phyloP scores from a whole-genome alignment of 2,329 filamentous ascomycete genomes.

The Scedosporium dehoogii region DNA sequence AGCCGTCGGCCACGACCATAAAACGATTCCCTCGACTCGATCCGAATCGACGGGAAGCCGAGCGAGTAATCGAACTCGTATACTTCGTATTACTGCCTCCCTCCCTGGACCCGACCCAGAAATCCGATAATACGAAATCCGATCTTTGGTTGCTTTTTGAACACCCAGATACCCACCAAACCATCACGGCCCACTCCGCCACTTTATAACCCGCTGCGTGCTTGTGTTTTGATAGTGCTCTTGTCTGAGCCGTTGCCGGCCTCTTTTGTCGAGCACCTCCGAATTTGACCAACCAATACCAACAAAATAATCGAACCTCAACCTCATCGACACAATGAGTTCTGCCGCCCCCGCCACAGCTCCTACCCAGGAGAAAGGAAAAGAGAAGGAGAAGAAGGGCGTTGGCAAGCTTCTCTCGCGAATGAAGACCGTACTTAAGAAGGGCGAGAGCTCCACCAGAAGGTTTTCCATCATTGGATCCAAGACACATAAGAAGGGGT shows the following conservation, averaged over 20 bases:
- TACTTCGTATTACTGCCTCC: too few relatives aligned
- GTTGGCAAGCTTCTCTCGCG: constrained; percentile 37
- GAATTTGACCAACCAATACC: not conserved
- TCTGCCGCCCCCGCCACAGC: not conserved
- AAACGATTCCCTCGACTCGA: not conserved
- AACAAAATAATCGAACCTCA: too few relatives aligned
- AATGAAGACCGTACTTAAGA: constrained; percentile 40
- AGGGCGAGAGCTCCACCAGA: constrained; percentile 23
- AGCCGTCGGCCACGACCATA: not conserved
- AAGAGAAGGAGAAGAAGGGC: constrained; percentile 34
- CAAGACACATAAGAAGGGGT: constrained; percentile 17
- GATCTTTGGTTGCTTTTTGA: too few relatives aligned
- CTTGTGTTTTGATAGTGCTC: not conserved
- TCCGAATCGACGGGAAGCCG: not conserved
- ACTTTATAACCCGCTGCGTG: too few relatives aligned
- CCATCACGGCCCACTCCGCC: too few relatives aligned
- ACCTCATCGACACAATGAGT: constrained; percentile 3
- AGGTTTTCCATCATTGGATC: constrained; percentile 16
- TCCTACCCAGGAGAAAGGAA: constrained; percentile 14
- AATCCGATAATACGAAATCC: too few relatives aligned
- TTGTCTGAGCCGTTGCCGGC: too few relatives aligned
- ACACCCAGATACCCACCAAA: too few relatives aligned
- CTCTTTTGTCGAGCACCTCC: too few relatives aligned
- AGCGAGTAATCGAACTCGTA: too few relatives aligned
- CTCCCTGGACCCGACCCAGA: too few relatives aligned